A percentile compares a stretch with the other conserved stretches of the same genome.
These are phyloP conservation scores for Calonectria hongkongensis DNA, from an alignment of 2,329 filamentous ascomycete species.

Conservation along the genomic window DNA sequence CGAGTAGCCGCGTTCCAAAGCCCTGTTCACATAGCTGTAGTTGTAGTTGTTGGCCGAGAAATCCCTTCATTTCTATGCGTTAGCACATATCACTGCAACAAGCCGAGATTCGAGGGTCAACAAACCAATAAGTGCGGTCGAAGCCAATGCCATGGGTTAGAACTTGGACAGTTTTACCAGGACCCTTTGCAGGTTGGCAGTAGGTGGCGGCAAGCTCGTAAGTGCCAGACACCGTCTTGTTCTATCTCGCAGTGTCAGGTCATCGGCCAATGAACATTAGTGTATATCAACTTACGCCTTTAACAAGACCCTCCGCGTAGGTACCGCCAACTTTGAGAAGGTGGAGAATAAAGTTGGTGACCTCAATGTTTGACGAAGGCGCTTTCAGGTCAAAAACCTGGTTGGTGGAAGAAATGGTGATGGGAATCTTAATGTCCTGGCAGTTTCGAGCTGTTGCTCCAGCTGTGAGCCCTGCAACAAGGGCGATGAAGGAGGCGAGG, in stretches of 20 bases:
- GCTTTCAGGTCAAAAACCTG: constrained; percentile 13
- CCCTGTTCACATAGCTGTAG: constrained; percentile 21
- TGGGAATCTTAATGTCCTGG: constrained; percentile 6
- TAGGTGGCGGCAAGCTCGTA: constrained; percentile 22
- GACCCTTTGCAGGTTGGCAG: constrained; percentile 9
- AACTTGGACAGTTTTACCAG: background rate
- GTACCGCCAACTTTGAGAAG: background rate
- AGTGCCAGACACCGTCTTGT: constrained; percentile 14
- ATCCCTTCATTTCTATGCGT: background rate
- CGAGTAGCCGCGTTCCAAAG: constrained; percentile 7
- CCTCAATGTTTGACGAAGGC: constrained; percentile 10
- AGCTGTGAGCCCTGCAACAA: constrained; percentile 8
- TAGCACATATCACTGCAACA: background rate
- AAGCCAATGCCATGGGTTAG: constrained; percentile 24
- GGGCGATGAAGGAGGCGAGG: background rate
- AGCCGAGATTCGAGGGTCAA: background rate
- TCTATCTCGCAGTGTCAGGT: background rate
- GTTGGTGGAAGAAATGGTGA: constrained; percentile 15
- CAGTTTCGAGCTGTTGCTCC: constrained; percentile 10
- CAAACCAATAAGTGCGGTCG: constrained; percentile 21
- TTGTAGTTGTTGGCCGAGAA: constrained; percentile 21
- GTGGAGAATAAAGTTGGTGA: constrained; percentile 12
- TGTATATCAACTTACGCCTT: background rate
- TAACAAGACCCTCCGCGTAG: background rate
- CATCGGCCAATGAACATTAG: background rate